Evolutionary conservation across 148 eudicot genomes (phyloP).

Genomic region (Rheum nobile): DNA sequence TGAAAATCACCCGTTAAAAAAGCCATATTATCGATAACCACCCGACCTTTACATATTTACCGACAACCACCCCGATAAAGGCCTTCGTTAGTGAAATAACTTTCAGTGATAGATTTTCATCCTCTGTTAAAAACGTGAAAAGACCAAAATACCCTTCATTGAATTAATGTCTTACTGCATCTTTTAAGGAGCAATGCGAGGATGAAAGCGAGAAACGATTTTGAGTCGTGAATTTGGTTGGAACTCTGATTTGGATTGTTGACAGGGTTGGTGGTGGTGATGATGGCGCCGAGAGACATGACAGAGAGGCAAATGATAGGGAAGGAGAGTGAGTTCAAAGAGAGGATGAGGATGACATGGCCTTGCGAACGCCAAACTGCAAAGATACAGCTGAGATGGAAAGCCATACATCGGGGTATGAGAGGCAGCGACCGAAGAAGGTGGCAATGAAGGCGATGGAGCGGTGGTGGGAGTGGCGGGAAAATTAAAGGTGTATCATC

Average conservation of each 20-base stretch:
- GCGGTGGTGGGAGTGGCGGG: slow-evolving; percentile 52
- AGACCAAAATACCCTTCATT: too few species aligned
- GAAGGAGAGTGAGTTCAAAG: slow-evolving; percentile 73
- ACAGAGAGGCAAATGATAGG: slow-evolving; percentile 74
- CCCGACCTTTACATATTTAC: too few species aligned
- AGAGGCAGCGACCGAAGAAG: slow-evolving; percentile 34
- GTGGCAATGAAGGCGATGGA: slow-evolving; percentile 74
- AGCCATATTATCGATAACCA: too few species aligned
- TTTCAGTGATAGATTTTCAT: too few species aligned
- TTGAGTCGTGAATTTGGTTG: slow-evolving; percentile 57
- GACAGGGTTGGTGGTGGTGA: slow-evolving; percentile 81
- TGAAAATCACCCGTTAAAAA: too few species aligned
- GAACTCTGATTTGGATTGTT: slow-evolving; percentile 52
- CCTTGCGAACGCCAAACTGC: slow-evolving; percentile 37
- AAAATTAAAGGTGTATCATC: slow-evolving; percentile 83
- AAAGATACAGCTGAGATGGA: slow-evolving; percentile 51
- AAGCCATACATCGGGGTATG: slow-evolving; percentile 45
- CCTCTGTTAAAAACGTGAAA: too few species aligned
- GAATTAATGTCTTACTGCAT: too few species aligned
- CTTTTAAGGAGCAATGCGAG: slow-evolving; percentile 40
- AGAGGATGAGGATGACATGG: slow-evolving; percentile 65
- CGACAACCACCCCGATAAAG: too few species aligned
- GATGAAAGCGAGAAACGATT: slow-evolving; percentile 58
- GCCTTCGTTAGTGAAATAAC: too few species aligned
- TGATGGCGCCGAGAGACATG: slow-evolving; percentile 78